A percentile compares a stretch with the other conserved stretches of the same genome.
phyloP scores from a whole-genome alignment of 805 yeast genomes.

The Candida vaughaniae region DNA sequence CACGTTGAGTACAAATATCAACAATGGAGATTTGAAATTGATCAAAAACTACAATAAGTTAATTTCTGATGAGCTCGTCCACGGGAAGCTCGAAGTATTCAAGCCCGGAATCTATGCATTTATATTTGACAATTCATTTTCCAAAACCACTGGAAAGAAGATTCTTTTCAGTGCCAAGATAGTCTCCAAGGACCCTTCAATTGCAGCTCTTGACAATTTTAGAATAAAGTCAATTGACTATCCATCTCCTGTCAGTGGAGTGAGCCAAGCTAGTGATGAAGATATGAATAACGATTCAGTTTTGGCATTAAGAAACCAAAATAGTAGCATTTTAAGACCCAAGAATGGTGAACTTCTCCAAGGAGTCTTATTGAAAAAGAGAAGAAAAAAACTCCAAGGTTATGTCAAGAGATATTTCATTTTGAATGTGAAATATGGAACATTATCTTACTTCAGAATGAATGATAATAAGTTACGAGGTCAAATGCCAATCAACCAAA shows the following conservation, averaged over 20 bases:
- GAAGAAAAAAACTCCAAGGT: constrained; percentile 81
- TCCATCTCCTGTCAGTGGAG: constrained; percentile 5
- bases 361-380: constrained; percentile 74
- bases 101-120: constrained; percentile 79
- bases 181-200: not conserved
- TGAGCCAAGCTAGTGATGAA: constrained; percentile 2
- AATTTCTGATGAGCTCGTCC: constrained; percentile 56
- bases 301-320: constrained; percentile 3
- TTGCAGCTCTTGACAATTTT: not conserved
- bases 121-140: constrained; percentile 88
- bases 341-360: constrained; percentile 72
- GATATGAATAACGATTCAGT: constrained; percentile 1
- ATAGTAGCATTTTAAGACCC: constrained; percentile 29
- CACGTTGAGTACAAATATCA: constrained; percentile 38
- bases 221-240: constrained; percentile 1
- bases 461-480: constrained; percentile 79
- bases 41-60: constrained; percentile 57
- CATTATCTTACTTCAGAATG: constrained; percentile 78
- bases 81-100: constrained; percentile 58
- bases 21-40: constrained; percentile 43
- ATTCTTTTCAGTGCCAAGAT: constrained; percentile 54
- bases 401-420: constrained; percentile 83
- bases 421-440: constrained; percentile 77
- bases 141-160: constrained; percentile 80
- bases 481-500: constrained; percentile 80